phyloP scores from a whole-genome alignment of 352 stramenopile species.

The Globisporangium iwayamae region DNA sequence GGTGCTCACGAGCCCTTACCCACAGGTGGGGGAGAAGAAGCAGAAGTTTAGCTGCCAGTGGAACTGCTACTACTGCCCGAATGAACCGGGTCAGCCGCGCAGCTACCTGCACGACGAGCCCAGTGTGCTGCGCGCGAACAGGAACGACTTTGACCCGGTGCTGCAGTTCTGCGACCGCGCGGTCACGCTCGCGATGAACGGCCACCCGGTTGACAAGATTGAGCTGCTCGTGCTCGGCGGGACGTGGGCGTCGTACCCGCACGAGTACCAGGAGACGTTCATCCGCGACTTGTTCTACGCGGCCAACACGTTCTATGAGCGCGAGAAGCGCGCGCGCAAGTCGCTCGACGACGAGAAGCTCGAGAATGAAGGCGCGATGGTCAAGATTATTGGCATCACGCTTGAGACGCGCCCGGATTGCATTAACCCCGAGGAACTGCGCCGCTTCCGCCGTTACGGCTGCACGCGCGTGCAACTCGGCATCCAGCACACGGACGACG shows the following conservation, averaged over 20 bases:
- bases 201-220: slow-evolving; percentile 92
- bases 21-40: slow-evolving; percentile 59
- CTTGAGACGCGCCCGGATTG: slow-evolving; percentile 89
- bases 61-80: slow-evolving; percentile 96
- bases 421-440: slow-evolving; percentile 86
- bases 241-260: slow-evolving; percentile 91
- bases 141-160: slow-evolving; percentile 90
- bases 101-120: slow-evolving; percentile 93
- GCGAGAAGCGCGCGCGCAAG: slow-evolving; percentile 55
- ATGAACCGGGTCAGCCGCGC: slow-evolving; percentile 88
- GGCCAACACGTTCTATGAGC: slow-evolving; percentile 89
- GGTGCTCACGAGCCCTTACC: slow-evolving; percentile 91
- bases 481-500: slow-evolving; percentile 91
- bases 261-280: slow-evolving; percentile 89
- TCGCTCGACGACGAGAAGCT: slow-evolving; percentile 87
- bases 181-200: slow-evolving; percentile 90
- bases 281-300: slow-evolving; percentile 92
- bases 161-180: slow-evolving; percentile 90
- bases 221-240: slow-evolving; percentile 89
- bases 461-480: slow-evolving; percentile 89
- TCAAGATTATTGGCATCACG: slow-evolving; percentile 91
- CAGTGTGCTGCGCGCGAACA: slow-evolving; percentile 89
- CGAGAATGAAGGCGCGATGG: slow-evolving; percentile 77
- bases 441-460: slow-evolving; percentile 76
- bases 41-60: slow-evolving; percentile 93